Conservation (phyloP, 2,329 filamentous ascomycete species). For the Rhynchosporium graminicola region DNA sequence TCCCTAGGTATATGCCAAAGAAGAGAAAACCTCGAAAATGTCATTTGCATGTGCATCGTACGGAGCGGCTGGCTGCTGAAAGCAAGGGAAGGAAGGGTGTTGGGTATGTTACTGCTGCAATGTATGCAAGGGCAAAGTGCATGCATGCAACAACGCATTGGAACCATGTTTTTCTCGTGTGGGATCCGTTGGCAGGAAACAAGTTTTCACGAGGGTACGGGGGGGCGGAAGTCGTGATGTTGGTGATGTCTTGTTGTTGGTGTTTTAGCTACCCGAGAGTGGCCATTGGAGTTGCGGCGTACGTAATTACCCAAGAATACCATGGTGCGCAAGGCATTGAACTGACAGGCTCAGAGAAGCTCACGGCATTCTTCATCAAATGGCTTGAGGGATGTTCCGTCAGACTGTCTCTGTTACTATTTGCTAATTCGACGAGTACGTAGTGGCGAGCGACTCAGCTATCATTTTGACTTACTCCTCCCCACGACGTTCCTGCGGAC, state of each 20-base stretch:
- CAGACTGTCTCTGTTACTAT: not conserved
- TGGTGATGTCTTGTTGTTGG: slow-evolving; percentile 5
- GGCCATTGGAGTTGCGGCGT: not conserved
- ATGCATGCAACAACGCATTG: slow-evolving; percentile 7
- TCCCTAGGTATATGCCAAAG: no score
- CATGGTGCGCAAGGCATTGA: no score
- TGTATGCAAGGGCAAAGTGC: slow-evolving; percentile 2
- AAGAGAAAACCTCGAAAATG: no score
- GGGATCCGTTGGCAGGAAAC: not conserved
- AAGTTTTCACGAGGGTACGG: not conserved
- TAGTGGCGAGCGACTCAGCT: slow-evolving; percentile 3
- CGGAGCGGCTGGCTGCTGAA: slow-evolving; percentile 3
- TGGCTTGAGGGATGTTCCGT: not conserved
- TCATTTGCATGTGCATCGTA: no score
- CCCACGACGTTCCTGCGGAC: not conserved
- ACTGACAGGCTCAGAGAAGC: not conserved
- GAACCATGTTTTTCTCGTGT: slow-evolving; percentile 8
- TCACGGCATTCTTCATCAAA: not conserved
- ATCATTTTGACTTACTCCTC: not conserved
- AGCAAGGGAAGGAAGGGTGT: slow-evolving; percentile 1
- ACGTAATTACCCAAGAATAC: no score
- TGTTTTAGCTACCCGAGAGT: not conserved
- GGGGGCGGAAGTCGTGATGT: not conserved
- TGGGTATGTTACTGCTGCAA: not conserved
- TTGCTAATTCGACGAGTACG: not conserved